Conservation (phyloP, 768 basidiomycete genomes). For the Gymnopilus junonius region DNA sequence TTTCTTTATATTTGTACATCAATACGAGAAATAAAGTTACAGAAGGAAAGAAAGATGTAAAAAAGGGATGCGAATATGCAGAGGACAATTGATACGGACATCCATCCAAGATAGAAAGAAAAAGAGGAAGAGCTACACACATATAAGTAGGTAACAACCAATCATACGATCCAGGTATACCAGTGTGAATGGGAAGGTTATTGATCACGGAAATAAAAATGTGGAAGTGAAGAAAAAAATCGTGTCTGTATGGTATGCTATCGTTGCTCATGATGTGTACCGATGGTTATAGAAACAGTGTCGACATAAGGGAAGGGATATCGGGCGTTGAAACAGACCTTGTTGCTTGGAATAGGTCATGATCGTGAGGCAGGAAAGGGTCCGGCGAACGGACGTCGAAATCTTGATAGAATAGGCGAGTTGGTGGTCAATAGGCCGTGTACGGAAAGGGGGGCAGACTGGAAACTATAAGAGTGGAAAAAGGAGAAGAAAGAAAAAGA, state of each 20-base stretch:
- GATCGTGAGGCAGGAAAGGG: too few species aligned
- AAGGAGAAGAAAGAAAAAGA: not conserved
- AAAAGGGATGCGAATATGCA: too few species aligned
- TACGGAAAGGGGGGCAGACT: not conserved
- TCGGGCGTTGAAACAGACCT: too few species aligned
- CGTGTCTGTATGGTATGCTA: not conserved
- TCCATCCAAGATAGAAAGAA: not conserved
- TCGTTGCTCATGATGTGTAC: not conserved
- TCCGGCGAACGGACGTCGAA: not conserved
- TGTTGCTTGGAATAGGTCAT: too few species aligned
- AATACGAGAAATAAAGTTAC: conserved; percentile 1
- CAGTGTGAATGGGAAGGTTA: not conserved
- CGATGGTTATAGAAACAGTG: not conserved
- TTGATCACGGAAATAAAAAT: not conserved
- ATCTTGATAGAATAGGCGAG: not conserved
- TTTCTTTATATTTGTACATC: not conserved
- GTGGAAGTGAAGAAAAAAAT: not conserved
- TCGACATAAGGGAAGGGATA: not conserved
- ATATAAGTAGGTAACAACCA: not conserved
- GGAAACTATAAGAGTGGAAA: not conserved
- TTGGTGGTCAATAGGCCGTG: not conserved
- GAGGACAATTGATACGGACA: not conserved
- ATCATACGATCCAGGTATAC: not conserved
- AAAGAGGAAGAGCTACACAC: not conserved
- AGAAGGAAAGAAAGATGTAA: not conserved